A percentile compares a stretch with the other conserved stretches of the same genome.
Evolutionary conservation across 2,329 filamentous ascomycete genomes (phyloP).

Genomic region (Fusarium succisae): DNA sequence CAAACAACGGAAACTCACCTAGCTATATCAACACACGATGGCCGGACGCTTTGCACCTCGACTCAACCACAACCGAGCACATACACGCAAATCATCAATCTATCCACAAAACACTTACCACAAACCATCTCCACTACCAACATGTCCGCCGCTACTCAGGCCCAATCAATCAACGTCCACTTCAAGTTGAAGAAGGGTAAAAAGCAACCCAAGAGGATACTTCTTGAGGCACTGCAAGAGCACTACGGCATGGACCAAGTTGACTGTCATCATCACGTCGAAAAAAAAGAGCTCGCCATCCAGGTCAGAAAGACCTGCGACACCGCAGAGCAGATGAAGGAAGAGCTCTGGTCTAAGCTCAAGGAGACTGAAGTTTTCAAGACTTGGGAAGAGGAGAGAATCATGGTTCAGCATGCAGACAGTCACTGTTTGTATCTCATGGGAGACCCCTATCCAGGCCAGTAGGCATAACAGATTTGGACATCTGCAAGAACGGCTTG

Average conservation of each 20-base stretch:
- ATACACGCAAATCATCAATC: neutral
- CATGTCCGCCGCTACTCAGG: neutral
- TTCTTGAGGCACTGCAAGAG: neutral
- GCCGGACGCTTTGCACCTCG: neutral
- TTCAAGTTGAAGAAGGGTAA: neutral
- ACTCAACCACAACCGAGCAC: neutral
- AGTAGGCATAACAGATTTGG: neutral
- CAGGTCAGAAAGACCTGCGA: neutral
- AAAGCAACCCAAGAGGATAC: neutral
- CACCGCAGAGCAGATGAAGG: neutral
- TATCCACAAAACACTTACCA: neutral
- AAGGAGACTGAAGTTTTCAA: neutral
- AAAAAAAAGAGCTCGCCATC: neutral
- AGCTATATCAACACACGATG: neutral
- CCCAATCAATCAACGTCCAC: neutral
- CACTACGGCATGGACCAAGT: neutral
- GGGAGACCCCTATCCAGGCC: neutral
- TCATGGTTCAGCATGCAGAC: neutral
- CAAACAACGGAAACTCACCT: neutral
- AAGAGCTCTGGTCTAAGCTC: neutral
- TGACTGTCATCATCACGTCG: rapidly evolving
- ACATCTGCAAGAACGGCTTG: rapidly evolving
- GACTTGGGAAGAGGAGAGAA: neutral
- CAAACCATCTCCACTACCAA: neutral
- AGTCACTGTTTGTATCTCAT: neutral